phyloP scores from a whole-genome alignment of 2,329 filamentous ascomycete species.

The Gremmenia infestans region DNA sequence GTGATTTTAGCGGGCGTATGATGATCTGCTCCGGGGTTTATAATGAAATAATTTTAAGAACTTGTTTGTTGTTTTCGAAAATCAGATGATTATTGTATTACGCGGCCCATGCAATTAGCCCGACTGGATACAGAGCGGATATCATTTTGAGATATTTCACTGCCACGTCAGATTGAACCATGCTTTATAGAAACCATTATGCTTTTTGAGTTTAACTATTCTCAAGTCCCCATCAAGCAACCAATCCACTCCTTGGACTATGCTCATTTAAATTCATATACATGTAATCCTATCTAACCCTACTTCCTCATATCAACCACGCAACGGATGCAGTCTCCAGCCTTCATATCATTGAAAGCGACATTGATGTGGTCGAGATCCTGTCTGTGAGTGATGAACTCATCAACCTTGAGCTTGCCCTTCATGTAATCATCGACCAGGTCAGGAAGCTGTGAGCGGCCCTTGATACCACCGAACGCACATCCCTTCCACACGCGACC shows the following conservation, averaged over 20 bases:
- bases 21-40: background rate
- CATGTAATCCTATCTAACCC: background rate
- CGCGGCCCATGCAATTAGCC: background rate
- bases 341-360: constrained; percentile 91
- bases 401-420: constrained; percentile 92
- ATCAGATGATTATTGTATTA: background rate
- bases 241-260: background rate
- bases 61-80: background rate
- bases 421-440: constrained; percentile 87
- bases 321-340: constrained; percentile 92
- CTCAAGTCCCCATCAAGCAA: background rate
- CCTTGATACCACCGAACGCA: constrained; percentile 97
- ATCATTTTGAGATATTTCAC: background rate
- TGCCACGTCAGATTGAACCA: background rate
- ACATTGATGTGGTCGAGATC: constrained; percentile 77
- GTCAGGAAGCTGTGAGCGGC: constrained; percentile 81
- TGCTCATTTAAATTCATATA: background rate
- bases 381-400: constrained; percentile 98
- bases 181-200: background rate
- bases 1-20: constrained; percentile 12
- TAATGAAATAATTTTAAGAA: background rate
- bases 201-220: background rate
- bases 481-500: constrained; percentile 97
- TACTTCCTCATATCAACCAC: constrained; percentile 62
- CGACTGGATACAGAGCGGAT: background rate